A percentile compares a stretch with the other conserved stretches of the same genome.
These are phyloP conservation scores for Alternaria conjuncta DNA, from an alignment of 2,329 filamentous ascomycete species.

Conservation along the genomic window DNA sequence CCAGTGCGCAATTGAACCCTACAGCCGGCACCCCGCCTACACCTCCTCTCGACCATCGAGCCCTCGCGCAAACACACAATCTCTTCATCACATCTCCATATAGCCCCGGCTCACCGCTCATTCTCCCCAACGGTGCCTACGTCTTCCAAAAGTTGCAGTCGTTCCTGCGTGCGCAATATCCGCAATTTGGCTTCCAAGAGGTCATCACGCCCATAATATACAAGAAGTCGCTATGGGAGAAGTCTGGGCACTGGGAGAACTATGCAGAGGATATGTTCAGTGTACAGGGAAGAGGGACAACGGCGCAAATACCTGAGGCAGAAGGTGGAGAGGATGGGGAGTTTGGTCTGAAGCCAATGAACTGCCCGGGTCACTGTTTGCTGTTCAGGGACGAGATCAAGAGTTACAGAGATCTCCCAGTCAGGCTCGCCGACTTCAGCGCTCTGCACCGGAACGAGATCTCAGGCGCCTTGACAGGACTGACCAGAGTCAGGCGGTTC, in stretches of 20 bases:
- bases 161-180: constrained; percentile 84
- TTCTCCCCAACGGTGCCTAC: constrained; percentile 79
- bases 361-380: constrained; percentile 87
- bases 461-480: constrained; percentile 78
- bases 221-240: constrained; percentile 85
- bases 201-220: constrained; percentile 91
- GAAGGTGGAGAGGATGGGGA: constrained; percentile 68
- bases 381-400: constrained; percentile 76
- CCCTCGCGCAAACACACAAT: constrained; percentile 64
- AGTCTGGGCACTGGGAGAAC: constrained; percentile 86
- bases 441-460: constrained; percentile 86
- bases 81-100: constrained; percentile 81
- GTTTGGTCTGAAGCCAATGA: constrained; percentile 91
- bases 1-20: constrained; percentile 37
- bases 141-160: constrained; percentile 84
- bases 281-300: constrained; percentile 65
- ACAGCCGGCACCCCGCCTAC: constrained; percentile 43
- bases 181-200: constrained; percentile 84
- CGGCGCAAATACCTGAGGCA: constrained; percentile 50
- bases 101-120: constrained; percentile 84
- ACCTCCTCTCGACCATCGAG: constrained; percentile 57
- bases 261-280: constrained; percentile 94
- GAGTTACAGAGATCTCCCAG: constrained; percentile 80
- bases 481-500: constrained; percentile 84
- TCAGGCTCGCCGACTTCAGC: constrained; percentile 87